These are phyloP conservation scores for Iris pallida DNA, from an alignment of 116 monocot genomes.

Conservation along the genomic window DNA sequence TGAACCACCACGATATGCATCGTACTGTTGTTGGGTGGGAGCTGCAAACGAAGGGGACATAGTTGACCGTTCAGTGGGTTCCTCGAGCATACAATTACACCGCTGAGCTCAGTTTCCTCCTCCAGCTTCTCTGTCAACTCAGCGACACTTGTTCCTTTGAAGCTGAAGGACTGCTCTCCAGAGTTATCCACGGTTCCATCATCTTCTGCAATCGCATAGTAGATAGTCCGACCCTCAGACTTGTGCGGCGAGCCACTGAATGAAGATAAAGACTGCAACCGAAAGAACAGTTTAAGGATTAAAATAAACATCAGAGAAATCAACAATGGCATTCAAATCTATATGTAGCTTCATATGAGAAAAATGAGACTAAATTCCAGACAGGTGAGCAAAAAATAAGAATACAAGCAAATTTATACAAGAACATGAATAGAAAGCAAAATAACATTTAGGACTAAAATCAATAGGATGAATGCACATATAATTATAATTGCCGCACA, in stretches of 20 bases:
- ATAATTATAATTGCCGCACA: too few species aligned
- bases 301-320: too few species aligned
- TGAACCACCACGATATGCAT: slow-evolving; percentile 57
- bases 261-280: slow-evolving; percentile 4
- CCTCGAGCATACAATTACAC: slow-evolving; percentile 46
- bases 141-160: slow-evolving; percentile 43
- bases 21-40: slow-evolving; percentile 54
- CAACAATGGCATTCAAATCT: too few species aligned
- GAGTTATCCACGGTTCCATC: slow-evolving; percentile 27
- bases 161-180: slow-evolving; percentile 25
- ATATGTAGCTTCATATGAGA: too few species aligned
- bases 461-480: too few species aligned
- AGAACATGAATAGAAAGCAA: too few species aligned
- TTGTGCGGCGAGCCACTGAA: slow-evolving; percentile 21
- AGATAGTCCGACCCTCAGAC: slow-evolving; percentile 35
- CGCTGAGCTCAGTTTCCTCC: slow-evolving; percentile 32
- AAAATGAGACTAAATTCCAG: too few species aligned
- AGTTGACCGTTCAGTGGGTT: slow-evolving; percentile 59
- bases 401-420: too few species aligned
- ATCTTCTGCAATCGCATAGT: slow-evolving; percentile 37
- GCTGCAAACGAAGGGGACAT: slow-evolving; percentile 51
- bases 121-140: slow-evolving; percentile 43
- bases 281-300: too few species aligned
- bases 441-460: too few species aligned
- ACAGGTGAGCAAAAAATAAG: too few species aligned